Base-by-base conservation (phyloP, 805 yeast species). In the Barnettozyma sp. region DNA sequence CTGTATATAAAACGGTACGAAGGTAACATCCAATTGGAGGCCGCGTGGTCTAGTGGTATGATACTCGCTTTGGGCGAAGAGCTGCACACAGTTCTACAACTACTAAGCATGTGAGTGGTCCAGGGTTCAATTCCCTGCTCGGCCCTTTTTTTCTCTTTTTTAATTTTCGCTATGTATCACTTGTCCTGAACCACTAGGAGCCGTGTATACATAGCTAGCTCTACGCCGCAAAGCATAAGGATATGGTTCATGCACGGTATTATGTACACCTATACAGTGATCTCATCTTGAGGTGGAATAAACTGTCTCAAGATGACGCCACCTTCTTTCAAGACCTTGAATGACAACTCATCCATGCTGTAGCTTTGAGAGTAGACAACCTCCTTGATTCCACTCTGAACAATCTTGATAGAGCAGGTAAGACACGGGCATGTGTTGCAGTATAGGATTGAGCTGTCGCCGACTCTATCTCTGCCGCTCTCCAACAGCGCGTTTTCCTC, bases 381-480 rank as follows among this genome's bases (percentile, higher is more conserved):
- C 56, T 88, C 96, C 12, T 65, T 69, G 29, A 92, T 78, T 2
- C 98, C 98, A 45, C 82, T 69, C 59, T 92, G 99, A 7, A 87
- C 95, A 35, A 92, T 90, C 60, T 92, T 92, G 26, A 92, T 86
- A 5, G 95, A 78, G 55, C 99, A 92, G 0, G 98, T 92, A 40
- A 92, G 65, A 55, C 99, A 92, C 0, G 99, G 99, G 52, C 98
- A 84, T 0, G 99, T 92, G 57, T 92, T 92, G 61, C 98, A 92
- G 56, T 92, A 92, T 39, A 87, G 59, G 0, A 76, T 77, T 7
- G 84, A 78, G 26, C 65, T 59, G 9, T 59, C 60, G 0, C 83
- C 83, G 9, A 85, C 71, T 38, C 97, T 65, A 45, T 83, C 95
- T 44, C 97, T 68, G 2, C 98, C 98, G 7, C 96, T 85, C 56